These are phyloP conservation scores for Rhodamnia argentea DNA, from an alignment of 345 rosid genomes.

Conservation along the genomic window DNA sequence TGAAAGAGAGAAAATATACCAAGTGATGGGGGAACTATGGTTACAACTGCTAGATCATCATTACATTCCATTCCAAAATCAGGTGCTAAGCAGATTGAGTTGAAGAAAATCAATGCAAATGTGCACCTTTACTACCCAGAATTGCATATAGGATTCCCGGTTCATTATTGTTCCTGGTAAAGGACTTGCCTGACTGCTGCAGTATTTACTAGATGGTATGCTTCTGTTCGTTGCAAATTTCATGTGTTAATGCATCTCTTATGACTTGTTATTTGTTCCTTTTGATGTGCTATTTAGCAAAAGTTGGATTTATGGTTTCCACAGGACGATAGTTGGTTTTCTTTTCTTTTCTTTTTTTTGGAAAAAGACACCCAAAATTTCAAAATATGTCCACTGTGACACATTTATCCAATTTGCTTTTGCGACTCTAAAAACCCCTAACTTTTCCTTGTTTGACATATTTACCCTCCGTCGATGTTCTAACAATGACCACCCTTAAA, in stretches of 20 bases:
- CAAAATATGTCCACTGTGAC: neutral
- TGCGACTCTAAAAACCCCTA: neutral
- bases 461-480: neutral
- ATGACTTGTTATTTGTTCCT: neutral
- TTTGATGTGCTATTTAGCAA: neutral
- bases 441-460: neutral
- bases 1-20: conserved; percentile 38
- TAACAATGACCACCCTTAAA: neutral
- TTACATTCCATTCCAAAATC: conserved; percentile 10
- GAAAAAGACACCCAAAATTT: neutral
- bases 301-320: neutral
- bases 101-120: neutral
- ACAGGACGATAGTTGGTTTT: neutral
- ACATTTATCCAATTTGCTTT: neutral
- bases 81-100: neutral
- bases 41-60: conserved; percentile 32
- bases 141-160: neutral
- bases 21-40: conserved; percentile 29
- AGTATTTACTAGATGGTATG: neutral
- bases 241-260: neutral
- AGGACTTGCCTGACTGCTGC: neutral
- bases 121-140: neutral
- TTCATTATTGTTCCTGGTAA: neutral
- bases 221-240: neutral
- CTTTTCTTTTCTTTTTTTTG: neutral